Conservation (phyloP, 225 moss, liverwort and hornwort species). For the Sphagnum tenellum region DNA sequence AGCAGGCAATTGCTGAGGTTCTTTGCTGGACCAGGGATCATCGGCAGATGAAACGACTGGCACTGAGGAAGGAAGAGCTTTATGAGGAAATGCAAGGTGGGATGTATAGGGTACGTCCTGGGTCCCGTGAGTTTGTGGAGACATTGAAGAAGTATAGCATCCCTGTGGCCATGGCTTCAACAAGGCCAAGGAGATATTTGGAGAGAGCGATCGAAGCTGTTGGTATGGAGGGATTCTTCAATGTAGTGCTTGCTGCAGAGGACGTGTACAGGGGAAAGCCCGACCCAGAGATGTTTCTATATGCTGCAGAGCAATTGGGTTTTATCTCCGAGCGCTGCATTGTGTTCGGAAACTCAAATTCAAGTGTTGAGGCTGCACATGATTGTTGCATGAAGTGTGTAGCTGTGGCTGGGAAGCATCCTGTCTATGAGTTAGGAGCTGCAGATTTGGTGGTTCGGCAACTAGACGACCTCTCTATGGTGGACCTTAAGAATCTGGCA, state of each 20-base stretch:
- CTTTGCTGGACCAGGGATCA: slow-evolving; percentile 88
- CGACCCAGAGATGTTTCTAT: slow-evolving; percentile 91
- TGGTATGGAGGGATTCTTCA: slow-evolving; percentile 92
- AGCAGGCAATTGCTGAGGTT: slow-evolving; percentile 87
- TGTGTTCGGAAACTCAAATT: slow-evolving; percentile 92
- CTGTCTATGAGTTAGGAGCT: slow-evolving; percentile 74
- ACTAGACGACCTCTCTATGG: slow-evolving; percentile 75
- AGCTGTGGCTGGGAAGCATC: slow-evolving; percentile 93
- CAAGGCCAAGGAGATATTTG: slow-evolving; percentile 71
- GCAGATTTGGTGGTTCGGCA: slow-evolving; percentile 84
- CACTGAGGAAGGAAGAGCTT: slow-evolving; percentile 78
- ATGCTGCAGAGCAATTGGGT: slow-evolving; percentile 72
- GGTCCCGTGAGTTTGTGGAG: slow-evolving; percentile 81
- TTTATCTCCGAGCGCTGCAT: slow-evolving; percentile 88
- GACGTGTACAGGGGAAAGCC: slow-evolving; percentile 91
- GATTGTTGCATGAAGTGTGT: slow-evolving; percentile 93
- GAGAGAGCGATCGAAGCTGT: slow-evolving; percentile 93
- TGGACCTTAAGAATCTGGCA: slow-evolving; percentile 85
- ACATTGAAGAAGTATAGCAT: slow-evolving; percentile 66
- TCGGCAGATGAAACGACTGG: slow-evolving; percentile 68
- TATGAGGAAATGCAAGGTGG: slow-evolving; percentile 97
- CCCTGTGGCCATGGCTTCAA: slow-evolving; percentile 81
- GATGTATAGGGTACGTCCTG: slow-evolving; percentile 71
- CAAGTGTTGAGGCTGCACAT: slow-evolving; percentile 85
- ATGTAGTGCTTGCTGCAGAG: slow-evolving; percentile 70